Evolutionary conservation across 2,329 filamentous ascomycete genomes (phyloP).

Genomic region (Knufia fluminis): DNA sequence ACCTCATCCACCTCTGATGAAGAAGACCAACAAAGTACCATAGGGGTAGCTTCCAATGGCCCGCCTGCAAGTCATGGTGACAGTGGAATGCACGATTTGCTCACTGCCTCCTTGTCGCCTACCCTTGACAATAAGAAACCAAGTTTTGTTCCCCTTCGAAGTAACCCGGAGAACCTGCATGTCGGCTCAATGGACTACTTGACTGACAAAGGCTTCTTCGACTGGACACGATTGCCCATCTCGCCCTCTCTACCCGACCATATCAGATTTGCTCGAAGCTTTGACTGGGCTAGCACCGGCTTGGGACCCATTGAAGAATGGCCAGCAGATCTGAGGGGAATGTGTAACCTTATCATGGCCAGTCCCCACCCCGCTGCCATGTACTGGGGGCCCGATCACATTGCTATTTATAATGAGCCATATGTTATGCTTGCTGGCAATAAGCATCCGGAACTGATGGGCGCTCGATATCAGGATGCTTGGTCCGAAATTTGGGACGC

Average conservation of each 20-base stretch:
- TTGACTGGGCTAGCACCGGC: slow-evolving; percentile 64
- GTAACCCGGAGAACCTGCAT: slow-evolving; percentile 9
- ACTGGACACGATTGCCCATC: slow-evolving; percentile 67
- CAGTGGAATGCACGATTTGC: slow-evolving; percentile 9
- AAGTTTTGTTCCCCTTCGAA: slow-evolving; percentile 28
- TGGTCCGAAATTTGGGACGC: slow-evolving; percentile 70
- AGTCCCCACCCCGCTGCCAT: slow-evolving; percentile 65
- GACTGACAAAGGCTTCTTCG: slow-evolving; percentile 52
- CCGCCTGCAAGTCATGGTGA: slow-evolving; percentile 6
- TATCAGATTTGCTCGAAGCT: slow-evolving; percentile 60
- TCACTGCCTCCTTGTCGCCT: slow-evolving; percentile 10
- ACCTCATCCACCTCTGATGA: neutral
- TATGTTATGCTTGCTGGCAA: slow-evolving; percentile 62
- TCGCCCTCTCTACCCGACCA: slow-evolving; percentile 57
- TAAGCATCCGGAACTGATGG: slow-evolving; percentile 71
- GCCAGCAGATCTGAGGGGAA: slow-evolving; percentile 61
- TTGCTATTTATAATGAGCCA: slow-evolving; percentile 64
- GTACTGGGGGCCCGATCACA: slow-evolving; percentile 67
- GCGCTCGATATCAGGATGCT: slow-evolving; percentile 56
- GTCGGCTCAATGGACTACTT: slow-evolving; percentile 10
- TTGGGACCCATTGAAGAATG: slow-evolving; percentile 69
- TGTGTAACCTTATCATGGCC: slow-evolving; percentile 76
- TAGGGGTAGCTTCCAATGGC: slow-evolving; percentile 1
- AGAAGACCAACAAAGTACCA: neutral
- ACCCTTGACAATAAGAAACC: slow-evolving; percentile 27